These are phyloP conservation scores for Aquanectria penicillioides DNA, from an alignment of 2,329 filamentous ascomycete species.

Conservation along the genomic window DNA sequence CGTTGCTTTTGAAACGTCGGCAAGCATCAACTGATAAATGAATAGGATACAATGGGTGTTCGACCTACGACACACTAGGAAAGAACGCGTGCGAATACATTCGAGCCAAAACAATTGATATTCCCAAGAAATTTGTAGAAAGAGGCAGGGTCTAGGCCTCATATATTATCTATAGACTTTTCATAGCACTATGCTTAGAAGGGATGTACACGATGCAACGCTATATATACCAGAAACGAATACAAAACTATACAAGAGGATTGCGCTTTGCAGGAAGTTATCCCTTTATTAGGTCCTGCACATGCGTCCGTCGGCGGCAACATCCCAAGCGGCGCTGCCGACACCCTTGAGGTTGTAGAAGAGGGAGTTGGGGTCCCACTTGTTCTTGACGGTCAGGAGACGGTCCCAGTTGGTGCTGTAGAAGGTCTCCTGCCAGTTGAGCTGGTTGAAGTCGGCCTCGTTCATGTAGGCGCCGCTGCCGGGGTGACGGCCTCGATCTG, in stretches of 20 bases:
- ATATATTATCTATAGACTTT: no score
- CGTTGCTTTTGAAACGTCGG: no score
- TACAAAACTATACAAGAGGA: not conserved
- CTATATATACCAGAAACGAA: conserved; percentile 1
- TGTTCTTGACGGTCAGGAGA: conserved; percentile 58
- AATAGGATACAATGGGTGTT: conserved; percentile 24
- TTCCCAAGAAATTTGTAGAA: conserved; percentile 43
- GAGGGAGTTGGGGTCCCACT: conserved; percentile 58
- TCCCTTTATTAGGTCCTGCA: conserved; percentile 16
- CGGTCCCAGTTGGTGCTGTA: conserved; percentile 57
- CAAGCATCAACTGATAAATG: no score
- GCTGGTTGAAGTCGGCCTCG: conserved; percentile 60
- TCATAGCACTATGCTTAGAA: no score
- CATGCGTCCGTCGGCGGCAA: conserved; percentile 31
- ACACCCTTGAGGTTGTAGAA: conserved; percentile 61
- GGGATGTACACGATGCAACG: conserved; percentile 3
- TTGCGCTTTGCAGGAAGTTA: not conserved
- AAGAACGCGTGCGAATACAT: conserved; percentile 45
- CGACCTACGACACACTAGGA: conserved; percentile 44
- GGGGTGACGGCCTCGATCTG: conserved; percentile 49
- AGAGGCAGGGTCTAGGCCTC: no score
- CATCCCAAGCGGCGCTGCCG: conserved; percentile 60
- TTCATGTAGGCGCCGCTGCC: conserved; percentile 60
- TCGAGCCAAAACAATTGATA: conserved; percentile 40
- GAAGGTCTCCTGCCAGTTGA: conserved; percentile 55